These are phyloP conservation scores for Castanospermum australe DNA, from an alignment of 306 rosid species.

Conservation along the genomic window DNA sequence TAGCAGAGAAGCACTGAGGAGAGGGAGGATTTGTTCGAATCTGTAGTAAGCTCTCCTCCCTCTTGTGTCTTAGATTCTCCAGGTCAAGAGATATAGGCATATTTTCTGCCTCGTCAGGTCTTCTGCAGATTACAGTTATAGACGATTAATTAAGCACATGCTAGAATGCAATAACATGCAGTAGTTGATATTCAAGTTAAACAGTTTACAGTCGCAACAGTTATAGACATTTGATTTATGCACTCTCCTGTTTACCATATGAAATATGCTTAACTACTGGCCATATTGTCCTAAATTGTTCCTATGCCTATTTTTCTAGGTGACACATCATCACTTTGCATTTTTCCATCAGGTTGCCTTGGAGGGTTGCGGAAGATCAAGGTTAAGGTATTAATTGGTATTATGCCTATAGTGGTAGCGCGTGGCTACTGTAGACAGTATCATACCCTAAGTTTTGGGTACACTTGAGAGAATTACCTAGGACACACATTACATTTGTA, in stretches of 20 bases:
- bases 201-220: background rate
- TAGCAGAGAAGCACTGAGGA: slow-evolving; percentile 91
- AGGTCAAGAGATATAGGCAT: slow-evolving; percentile 53
- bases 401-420: too few species aligned
- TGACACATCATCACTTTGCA: too few species aligned
- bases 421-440: too few species aligned
- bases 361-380: too few species aligned
- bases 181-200: background rate
- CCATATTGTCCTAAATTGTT: too few species aligned
- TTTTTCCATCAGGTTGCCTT: too few species aligned
- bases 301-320: too few species aligned
- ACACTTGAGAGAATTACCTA: too few species aligned
- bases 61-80: slow-evolving; percentile 48
- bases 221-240: background rate
- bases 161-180: background rate
- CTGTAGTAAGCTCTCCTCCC: slow-evolving; percentile 47
- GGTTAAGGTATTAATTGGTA: too few species aligned
- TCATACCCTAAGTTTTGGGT: too few species aligned
- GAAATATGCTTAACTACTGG: too few species aligned
- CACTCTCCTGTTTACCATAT: background rate
- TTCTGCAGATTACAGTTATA: slow-evolving; percentile 40
- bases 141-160: slow-evolving; percentile 5
- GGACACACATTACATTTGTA: too few species aligned
- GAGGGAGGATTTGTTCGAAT: slow-evolving; percentile 94
- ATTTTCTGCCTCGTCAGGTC: slow-evolving; percentile 61